These are phyloP conservation scores for Eutrema heterophyllum DNA, from an alignment of 345 rosid species.

Conservation along the genomic window DNA sequence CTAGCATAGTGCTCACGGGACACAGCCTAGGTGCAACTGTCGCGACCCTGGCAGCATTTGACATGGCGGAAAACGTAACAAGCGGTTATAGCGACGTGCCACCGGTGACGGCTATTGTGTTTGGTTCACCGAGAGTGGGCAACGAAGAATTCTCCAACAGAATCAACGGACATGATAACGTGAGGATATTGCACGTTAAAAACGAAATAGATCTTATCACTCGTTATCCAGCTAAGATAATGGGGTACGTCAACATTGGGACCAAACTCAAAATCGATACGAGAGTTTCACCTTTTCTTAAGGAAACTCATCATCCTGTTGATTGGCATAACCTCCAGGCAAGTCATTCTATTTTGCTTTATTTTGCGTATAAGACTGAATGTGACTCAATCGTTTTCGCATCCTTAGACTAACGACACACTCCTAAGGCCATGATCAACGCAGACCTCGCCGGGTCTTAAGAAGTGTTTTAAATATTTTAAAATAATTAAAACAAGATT, in stretches of 20 bases:
- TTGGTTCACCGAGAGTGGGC: constrained; percentile 75
- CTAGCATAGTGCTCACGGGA: constrained; percentile 58
- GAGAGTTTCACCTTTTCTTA: constrained; percentile 55
- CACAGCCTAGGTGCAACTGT: constrained; percentile 81
- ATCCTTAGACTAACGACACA: too few species aligned
- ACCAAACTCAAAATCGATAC: constrained; percentile 61
- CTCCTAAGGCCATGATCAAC: too few species aligned
- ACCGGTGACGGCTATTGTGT: constrained; percentile 63
- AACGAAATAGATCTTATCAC: constrained; percentile 69
- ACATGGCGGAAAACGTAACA: constrained; percentile 56
- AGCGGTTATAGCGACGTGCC: constrained; percentile 35
- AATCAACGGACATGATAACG: constrained; percentile 38
- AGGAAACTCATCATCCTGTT: constrained; percentile 62
- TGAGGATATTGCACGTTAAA: constrained; percentile 49
- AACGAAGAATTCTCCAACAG: constrained; percentile 52
- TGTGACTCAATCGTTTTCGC: too few species aligned
- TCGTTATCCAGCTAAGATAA: constrained; percentile 59
- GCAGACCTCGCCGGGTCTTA: too few species aligned
- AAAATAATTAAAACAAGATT: too few species aligned
- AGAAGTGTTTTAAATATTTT: too few species aligned
- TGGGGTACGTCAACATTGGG: constrained; percentile 52
- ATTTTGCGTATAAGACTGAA: neutral
- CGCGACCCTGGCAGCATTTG: constrained; percentile 57
- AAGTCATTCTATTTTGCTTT: constrained; percentile 8
- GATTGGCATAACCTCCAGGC: constrained; percentile 70